Base-by-base conservation (phyloP, 2,329 filamentous ascomycete genomes). In the Orbilia javanica region DNA sequence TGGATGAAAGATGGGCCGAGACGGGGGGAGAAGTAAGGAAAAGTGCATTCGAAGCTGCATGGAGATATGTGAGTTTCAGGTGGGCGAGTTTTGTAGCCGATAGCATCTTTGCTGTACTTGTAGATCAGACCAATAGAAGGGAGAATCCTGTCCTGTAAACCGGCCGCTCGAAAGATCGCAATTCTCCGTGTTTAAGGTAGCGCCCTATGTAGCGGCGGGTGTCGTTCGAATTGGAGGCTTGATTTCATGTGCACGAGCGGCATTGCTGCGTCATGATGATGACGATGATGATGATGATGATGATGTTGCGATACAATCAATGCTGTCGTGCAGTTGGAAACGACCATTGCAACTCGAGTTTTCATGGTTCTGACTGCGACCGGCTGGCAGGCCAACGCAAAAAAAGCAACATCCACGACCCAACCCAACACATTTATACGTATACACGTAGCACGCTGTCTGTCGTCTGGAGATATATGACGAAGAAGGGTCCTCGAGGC, bases 31-130 rank as follows among this genome's bases (percentile, higher is more conserved):
- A 77, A 1, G 66, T 62, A 4, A 63, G 60, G 62, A 77, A 71
- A 39, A 77, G 60, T 4, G 60, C 25, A 22, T 66, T 62, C 34
- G 73, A 71, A n/a, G 66, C 73, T 18, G 46, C 44, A 13, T 77
- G 57, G 48, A 77, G 66, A 48, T 77, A 52, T 25, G 55, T 52
- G 15, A 77, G 73, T 29, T 77, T 77, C 20, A 52, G 20, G n/a
- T 77, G 73, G 52, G 69, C 70, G 42, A 77, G 66, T 27, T 77
- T 70, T 13, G 66, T 63, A n/a, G 73, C 22, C 4, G 73, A 77
- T 7, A 66, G 50, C 73, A 77, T 77, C 3, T 22, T 67, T 13
- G 50, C 3, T n/a, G 27, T 53, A 18, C 20, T 25, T 31, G n/a
- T 39, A 13, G 13, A 39, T 39, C n/a, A 39, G 36, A 39, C 36